These are phyloP conservation scores for Cubamyces lactineus DNA, from an alignment of 768 basidiomycete species.

Conservation along the genomic window DNA sequence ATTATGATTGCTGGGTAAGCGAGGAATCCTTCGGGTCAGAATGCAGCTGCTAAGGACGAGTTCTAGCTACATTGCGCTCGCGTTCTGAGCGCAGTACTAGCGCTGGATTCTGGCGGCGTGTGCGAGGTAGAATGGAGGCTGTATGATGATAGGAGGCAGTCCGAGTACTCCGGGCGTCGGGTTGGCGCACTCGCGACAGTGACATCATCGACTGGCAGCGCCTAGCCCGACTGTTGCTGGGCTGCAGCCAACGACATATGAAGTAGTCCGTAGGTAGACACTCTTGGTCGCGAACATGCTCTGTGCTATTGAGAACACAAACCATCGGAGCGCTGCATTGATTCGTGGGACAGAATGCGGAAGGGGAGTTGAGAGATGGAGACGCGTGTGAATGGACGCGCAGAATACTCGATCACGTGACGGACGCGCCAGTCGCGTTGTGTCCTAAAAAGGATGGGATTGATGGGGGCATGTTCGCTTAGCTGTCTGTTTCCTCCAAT, in stretches of 20 bases:
- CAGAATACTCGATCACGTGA: conserved; percentile 44
- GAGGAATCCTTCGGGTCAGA: too few species aligned
- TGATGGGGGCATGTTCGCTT: conserved; percentile 24
- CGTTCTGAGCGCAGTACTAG: conserved; percentile 36
- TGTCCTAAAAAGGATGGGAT: conserved; percentile 41
- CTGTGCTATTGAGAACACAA: not conserved
- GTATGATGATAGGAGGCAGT: not conserved
- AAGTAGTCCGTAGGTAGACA: not conserved
- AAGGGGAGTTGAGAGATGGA: not conserved
- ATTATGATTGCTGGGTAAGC: conserved; percentile 71
- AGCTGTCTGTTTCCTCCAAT: conserved; percentile 15
- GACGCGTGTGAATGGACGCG: conserved; percentile 21
- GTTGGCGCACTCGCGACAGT: not conserved
- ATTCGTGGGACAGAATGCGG: conserved; percentile 1
- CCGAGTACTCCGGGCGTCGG: not conserved
- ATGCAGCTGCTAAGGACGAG: conserved; percentile 4
- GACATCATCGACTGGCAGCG: conserved; percentile 5
- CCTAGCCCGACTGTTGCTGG: not conserved
- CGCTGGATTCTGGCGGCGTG: not conserved
- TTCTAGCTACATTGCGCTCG: conserved; percentile 56
- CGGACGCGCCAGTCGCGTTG: conserved; percentile 46
- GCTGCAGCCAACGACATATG: too few species aligned
- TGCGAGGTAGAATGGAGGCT: not conserved
- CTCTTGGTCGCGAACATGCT: not conserved
- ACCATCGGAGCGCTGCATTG: conserved; percentile 11